Evolutionary conservation across 1,284 basidiomycete genomes (phyloP), one percentile per base, ranked within the genome.

Genomic region (Mycosarcoma maydis): DNA sequence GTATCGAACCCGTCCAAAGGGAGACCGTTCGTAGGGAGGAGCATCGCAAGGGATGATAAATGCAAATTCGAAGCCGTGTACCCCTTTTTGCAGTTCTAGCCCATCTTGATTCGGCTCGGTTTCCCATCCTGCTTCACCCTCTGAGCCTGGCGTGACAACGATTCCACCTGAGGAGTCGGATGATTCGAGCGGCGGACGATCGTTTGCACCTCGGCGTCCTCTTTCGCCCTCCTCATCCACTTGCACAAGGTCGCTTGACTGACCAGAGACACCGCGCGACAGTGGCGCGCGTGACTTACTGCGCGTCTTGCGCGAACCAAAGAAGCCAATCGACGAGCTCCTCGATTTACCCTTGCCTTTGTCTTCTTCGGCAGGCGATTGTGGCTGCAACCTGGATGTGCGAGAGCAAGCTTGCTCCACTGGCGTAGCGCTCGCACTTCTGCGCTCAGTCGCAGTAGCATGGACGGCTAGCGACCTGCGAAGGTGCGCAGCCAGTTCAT

Each of bases 51-150:
- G 77, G 16, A 81, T 66, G 49, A 80, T 81, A 34, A 81, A 81
- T 10, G 80, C 78, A 41, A 80, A 81, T 30, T 81, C 80, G 32
- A 81, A 81, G n/a, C 77, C 77, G 45, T 81, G 80, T 3, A 81
- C 77, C n/a, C 80, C 80, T 33, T 79, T 80, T 17, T 62, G 66
- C 26, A 81, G 61, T 27, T 76, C 74, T 1, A 81, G 43, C 2
- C 80, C 80, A n/a, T 72, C 59, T 17, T 72, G 70, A 6, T 41
- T 30, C 10, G 56, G 51, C 26, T 62, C 66, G 3, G 50, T 57
- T 24, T 74, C 66, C 47, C 52, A 64, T 2, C 57, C 64, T 17
- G 41, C 41, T 16, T 64, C 64, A 3, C 40, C 29, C 49, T 65
- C 66, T 10, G 69, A 72, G 4, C 65, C 65, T 8, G 67, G 71